Base-by-base conservation (phyloP, 2,329 filamentous ascomycete species). In the Colletotrichum destructivum region DNA sequence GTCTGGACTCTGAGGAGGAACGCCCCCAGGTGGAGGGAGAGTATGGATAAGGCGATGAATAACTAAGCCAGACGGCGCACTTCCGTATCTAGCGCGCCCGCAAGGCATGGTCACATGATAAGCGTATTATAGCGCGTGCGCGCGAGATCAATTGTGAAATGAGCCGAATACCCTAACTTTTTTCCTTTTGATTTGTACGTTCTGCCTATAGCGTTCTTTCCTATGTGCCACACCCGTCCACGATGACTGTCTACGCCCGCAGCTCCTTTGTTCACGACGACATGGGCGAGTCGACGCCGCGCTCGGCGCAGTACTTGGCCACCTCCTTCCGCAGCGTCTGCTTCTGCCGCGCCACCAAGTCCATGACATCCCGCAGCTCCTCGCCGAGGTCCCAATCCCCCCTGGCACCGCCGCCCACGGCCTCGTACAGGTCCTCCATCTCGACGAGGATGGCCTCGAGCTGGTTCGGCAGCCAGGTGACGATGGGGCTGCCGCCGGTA, bases 381-480 rank as follows among this genome's bases (percentile, higher is more conserved):
- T 80, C 79, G 16, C 85, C 86, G 46, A 90, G 84, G 16, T 83
- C 83, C 46, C 76, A 76, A n/a, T 76, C 76, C 38, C 84, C 82
- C 62, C 80, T 80, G 55, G 75, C 79, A 68, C 79, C 79, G 52
- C 82, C 85, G 59, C 80, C 83, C 59, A 87, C 83, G 67, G 80
- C 81, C 40, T 83, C 82, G 75, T 88, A 88, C 2, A 93, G 85
- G 46, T 86, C 83, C 26, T 84, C 82, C 92, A 95, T 95, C 78
- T 94, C 87, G 15, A 87, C 85, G 81, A 96, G 86, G 15, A 95
- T 92, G 1, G 93, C 93, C 74, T 90, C 87, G 59, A 96, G 86
- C 84, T 96, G 93, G 81, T 95, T 96, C 3, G 93, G 93, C 73
- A 96, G 82, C 93, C 93, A 96, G 2, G 93, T 95, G 18, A 95